A percentile compares a stretch with the other conserved stretches of the same genome.
phyloP scores from a whole-genome alignment of 257 asterid species.

The Lavandula angustifolia region DNA sequence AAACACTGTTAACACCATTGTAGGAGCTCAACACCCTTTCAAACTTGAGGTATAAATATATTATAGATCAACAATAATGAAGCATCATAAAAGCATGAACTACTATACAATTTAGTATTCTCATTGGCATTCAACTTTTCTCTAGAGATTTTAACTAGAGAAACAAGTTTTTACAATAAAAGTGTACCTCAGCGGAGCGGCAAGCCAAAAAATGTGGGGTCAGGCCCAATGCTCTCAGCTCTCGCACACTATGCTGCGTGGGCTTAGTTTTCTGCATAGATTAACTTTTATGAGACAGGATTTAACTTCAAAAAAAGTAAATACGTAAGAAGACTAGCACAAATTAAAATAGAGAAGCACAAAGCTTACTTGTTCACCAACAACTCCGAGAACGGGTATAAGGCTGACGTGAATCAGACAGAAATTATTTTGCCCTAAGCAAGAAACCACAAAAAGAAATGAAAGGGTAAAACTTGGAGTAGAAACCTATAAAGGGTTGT shows the following conservation, averaged over 20 bases:
- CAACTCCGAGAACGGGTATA: constrained; percentile 91
- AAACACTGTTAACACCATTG: constrained; percentile 3
- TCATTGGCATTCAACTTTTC: constrained; percentile 9
- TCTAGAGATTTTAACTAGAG: not conserved
- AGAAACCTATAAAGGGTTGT: constrained; percentile 6
- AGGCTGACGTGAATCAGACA: constrained; percentile 98
- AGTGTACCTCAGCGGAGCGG: constrained; percentile 81
- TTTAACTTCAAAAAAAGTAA: constrained; percentile 15
- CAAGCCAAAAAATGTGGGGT: constrained; percentile 95
- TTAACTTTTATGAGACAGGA: constrained; percentile 19
- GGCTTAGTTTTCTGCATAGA: constrained; percentile 82
- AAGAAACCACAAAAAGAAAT: constrained; percentile 24
- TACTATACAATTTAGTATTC: not conserved
- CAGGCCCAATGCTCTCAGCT: constrained; percentile 86
- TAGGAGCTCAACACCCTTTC: constrained; percentile 1
- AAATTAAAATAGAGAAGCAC: constrained; percentile 17
- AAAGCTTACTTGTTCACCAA: constrained; percentile 90
- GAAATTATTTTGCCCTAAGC: constrained; percentile 77
- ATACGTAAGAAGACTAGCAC: not conserved
- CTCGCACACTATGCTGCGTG: constrained; percentile 95
- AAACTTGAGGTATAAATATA: not conserved
- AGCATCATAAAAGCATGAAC: constrained; percentile 12
- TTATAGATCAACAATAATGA: not conserved
- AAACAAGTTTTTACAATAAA: constrained; percentile 2
- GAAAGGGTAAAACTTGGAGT: constrained; percentile 16